Base-by-base conservation (phyloP, 2,329 filamentous ascomycete genomes). In the Trichoderma sp. region DNA sequence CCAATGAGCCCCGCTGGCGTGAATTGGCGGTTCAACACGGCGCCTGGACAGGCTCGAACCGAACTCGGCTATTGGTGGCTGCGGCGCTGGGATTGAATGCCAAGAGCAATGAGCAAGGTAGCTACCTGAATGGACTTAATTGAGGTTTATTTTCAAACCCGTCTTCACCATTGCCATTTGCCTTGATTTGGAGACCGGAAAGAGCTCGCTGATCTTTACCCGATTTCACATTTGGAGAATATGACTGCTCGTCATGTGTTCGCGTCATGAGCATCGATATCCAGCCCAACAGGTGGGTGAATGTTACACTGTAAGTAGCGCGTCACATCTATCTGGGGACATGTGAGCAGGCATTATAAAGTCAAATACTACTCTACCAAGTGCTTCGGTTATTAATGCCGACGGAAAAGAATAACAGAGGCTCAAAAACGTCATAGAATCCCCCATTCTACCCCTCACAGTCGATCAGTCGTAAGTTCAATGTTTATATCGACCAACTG, bases 221-320 rank as follows among this genome's bases (percentile, higher is more conserved):
- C 56, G 10, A 29, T 53, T 61, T 13, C n/a, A 52, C 24, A 14
- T 14, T 27, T 31, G 24, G 43, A 31, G 62, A 65, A 31, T 37
- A 29, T 65, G 62, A 37, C 14, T 47, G 58, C 43, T 19, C 16
- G 31, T 68, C 66, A 68, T 62, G 66, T 68, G 66, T 35, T 40
- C 63, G 57, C 33, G 53, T 66, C 63, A 66, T 66, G 53, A 43
- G 31, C 37, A 47, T 40, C 37, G 14, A 66, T 27, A 35, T 24
- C 14, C 27, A 66, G 31, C 37, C 24, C 24, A 37, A 19, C 43
- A 58, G 63, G 63, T 27, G 57, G 37, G 37, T 58, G 33, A n/a
- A 24, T 40, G 31, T 37, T 58, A n/a, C 21, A 16, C 14, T 56
- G 13, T 29, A 47, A 10, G 24, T 21, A 29, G 52, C 24, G 16